These are phyloP conservation scores for Penicillium longicatenatum DNA, from an alignment of 495 filamentous ascomycete genomes.

Conservation along the genomic window DNA sequence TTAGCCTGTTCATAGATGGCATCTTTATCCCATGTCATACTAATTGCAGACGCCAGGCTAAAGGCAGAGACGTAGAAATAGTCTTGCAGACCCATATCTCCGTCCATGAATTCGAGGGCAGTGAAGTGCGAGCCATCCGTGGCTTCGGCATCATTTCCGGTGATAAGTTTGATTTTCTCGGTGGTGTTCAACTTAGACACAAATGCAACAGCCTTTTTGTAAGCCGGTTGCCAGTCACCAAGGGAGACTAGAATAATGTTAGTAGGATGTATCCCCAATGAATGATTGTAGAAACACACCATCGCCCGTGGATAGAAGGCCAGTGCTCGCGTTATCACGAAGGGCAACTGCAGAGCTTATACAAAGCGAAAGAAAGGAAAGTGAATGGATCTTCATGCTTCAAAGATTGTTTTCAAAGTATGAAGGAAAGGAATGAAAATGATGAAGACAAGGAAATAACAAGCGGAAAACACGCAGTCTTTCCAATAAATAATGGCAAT, in stretches of 20 bases:
- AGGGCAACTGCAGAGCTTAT: not conserved
- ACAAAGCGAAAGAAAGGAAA: not conserved
- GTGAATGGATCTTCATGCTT: not conserved
- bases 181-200: conserved; percentile 74
- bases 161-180: conserved; percentile 80
- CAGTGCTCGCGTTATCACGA: not conserved
- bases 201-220: conserved; percentile 69
- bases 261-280: not conserved
- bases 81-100: conserved; percentile 66
- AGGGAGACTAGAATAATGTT: conserved; percentile 5
- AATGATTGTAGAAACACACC: not conserved
- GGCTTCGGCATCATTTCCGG: conserved; percentile 67
- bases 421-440: not conserved
- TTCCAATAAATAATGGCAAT: not conserved
- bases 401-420: not conserved
- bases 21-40: conserved; percentile 57
- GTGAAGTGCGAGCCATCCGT: conserved; percentile 24
- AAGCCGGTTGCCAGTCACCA: conserved; percentile 68
- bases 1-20: conserved; percentile 58
- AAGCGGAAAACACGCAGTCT: not conserved
- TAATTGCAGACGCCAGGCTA: conserved; percentile 57
- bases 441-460: not conserved
- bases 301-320: not conserved
- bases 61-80: conserved; percentile 64
- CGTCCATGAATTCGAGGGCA: conserved; percentile 20